phyloP scores from a whole-genome alignment of 2,329 filamentous ascomycete species.

The Sporothrix humicola region DNA sequence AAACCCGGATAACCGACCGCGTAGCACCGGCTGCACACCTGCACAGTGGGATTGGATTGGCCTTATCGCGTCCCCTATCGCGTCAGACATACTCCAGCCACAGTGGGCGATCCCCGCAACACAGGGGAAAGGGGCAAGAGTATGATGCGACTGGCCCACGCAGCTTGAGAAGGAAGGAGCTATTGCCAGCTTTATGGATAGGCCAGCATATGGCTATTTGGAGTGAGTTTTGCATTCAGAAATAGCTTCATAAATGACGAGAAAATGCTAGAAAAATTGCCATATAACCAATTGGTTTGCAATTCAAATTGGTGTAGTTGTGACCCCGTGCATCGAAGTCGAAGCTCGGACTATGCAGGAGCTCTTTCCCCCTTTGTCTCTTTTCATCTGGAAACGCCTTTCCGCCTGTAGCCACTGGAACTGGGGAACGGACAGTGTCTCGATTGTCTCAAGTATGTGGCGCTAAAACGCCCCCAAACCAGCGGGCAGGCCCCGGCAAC shows the following conservation, averaged over 20 bases:
- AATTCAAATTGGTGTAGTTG: not conserved
- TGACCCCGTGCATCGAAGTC: not conserved
- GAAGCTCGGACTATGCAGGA: slow-evolving; percentile 28
- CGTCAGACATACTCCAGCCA: not conserved
- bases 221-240: not conserved
- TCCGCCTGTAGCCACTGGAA: not conserved
- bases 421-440: not conserved
- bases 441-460: slow-evolving; percentile 27
- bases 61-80: not conserved
- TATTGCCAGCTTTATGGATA: not conserved
- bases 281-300: not conserved
- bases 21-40: not conserved
- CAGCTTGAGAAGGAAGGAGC: not conserved
- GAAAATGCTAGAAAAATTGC: not conserved
- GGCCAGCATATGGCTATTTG: not conserved
- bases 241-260: not conserved
- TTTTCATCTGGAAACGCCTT: not conserved
- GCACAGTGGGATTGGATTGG: slow-evolving; percentile 9
- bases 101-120: slow-evolving; percentile 4
- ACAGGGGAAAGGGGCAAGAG: slow-evolving; percentile 9
- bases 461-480: slow-evolving; percentile 28
- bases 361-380: slow-evolving; percentile 24
- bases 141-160: slow-evolving; percentile 21
- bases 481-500: slow-evolving; percentile 5
- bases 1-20: not conserved